Base-by-base conservation (phyloP, 2,329 filamentous ascomycete genomes). In the Peltaster fructicola region DNA sequence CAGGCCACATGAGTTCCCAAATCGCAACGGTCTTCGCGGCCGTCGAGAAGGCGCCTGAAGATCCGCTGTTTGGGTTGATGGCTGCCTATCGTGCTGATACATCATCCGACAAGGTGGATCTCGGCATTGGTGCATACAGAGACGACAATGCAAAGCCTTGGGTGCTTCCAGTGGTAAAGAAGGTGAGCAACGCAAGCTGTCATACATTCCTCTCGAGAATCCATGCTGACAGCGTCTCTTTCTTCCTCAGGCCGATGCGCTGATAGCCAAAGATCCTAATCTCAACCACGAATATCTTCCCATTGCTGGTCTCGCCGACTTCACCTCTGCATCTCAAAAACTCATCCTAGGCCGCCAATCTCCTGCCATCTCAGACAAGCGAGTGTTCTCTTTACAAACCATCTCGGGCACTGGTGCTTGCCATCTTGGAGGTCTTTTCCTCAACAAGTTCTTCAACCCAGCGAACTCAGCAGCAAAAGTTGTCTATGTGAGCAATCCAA, bases 211-310 rank as follows among this genome's bases (percentile, higher is more conserved):
- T n/a, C n/a, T n/a, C n/a, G n/a, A n/a, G n/a, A n/a, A n/a, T n/a
- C n/a, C n/a, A n/a, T n/a, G n/a, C n/a, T n/a, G n/a, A n/a, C n/a
- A n/a, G n/a, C n/a, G n/a, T n/a, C 26, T 16, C 23, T 27, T 24
- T 29, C 25, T 37, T n/a, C n/a, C n/a, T 25, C 49, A 95, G 85
- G 88, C 88, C 41, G 84, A 95, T 51, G 76, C 88, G 38, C 71
- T 81, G 44, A 68, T 95, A 39, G 77, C 73, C 53, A 75, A 76
- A 49, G 82, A 93, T 55, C 82, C 85, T 47, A 68, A 79, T 31
- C 65, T 91, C 43, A 91, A 98, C 61, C 85, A 98, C 63, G 88
- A 98, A 65, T 98, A 98, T 57, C 80, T 90, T 31, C 85, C 88
- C 31, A 98, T 98, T 51, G 77, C 82, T 34, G 88, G 88, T 47